Conservation (phyloP, 768 basidiomycete species). For the Inosperma sp. region DNA sequence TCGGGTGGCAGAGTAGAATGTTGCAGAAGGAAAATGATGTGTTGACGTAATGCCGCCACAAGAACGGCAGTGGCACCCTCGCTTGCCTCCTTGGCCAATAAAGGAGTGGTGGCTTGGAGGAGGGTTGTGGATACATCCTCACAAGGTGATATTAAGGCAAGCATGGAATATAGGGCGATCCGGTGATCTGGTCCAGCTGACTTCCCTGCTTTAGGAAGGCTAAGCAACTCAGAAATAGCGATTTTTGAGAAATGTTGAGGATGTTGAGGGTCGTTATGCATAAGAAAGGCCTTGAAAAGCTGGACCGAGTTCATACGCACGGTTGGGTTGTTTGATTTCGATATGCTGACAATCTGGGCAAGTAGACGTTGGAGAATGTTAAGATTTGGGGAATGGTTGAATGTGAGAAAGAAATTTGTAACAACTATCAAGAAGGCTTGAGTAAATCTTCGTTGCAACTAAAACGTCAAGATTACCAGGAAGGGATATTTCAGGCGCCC, state of each 20-base stretch:
- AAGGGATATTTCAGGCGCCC: slow-evolving; percentile 77
- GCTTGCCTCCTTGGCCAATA: slow-evolving; percentile 71
- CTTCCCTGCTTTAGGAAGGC: slow-evolving; percentile 79
- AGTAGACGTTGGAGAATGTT: slow-evolving; percentile 52
- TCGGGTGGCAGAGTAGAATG: slow-evolving; percentile 42
- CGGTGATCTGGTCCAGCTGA: slow-evolving; percentile 86
- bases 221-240: slow-evolving; percentile 61
- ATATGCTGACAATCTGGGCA: slow-evolving; percentile 54
- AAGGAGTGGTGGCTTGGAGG: slow-evolving; percentile 40
- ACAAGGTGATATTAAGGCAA: slow-evolving; percentile 49
- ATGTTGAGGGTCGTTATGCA: slow-evolving; percentile 28
- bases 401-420: slow-evolving; percentile 53
- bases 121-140: slow-evolving; percentile 36
- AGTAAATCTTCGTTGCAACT: not conserved
- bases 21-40: slow-evolving; percentile 53
- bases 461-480: slow-evolving; percentile 37
- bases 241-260: slow-evolving; percentile 37
- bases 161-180: slow-evolving; percentile 73
- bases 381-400: slow-evolving; percentile 44
- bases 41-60: slow-evolving; percentile 48
- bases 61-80: slow-evolving; percentile 59
- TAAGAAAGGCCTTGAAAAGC: slow-evolving; percentile 52
- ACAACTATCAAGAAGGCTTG: slow-evolving; percentile 38
- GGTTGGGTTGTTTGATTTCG: slow-evolving; percentile 67
- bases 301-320: slow-evolving; percentile 53